Percentiles rank a stretch among this genome's conserved stretches.
Conservation (phyloP, 306 rosid genomes). For the Arachis hypogaea region DNA sequence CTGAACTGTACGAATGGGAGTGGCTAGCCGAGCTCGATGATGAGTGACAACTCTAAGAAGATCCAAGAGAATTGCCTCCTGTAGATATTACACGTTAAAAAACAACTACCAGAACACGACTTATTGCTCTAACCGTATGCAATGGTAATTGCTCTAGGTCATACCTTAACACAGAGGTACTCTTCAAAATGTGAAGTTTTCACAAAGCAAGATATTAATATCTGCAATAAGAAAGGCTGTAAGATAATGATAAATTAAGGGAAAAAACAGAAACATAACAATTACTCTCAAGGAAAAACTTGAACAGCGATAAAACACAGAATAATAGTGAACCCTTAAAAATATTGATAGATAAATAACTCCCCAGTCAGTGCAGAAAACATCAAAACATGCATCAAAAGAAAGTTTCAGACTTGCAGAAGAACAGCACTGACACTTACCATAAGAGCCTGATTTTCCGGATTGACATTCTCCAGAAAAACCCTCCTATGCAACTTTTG, state of each 20-base stretch:
- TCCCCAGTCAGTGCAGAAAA: constrained; percentile 32
- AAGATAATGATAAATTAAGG: constrained; percentile 32
- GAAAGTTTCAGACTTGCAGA: constrained; percentile 25
- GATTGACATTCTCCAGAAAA: constrained; percentile 71
- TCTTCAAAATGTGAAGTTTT: constrained; percentile 96
- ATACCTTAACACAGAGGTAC: constrained; percentile 93
- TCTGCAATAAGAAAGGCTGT: constrained; percentile 57
- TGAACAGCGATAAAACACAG: not conserved
- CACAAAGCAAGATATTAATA: constrained; percentile 94
- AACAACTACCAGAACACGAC: constrained; percentile 16
- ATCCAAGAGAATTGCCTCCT: constrained; percentile 96
- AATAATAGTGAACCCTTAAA: not conserved
- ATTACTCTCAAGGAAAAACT: constrained; percentile 8
- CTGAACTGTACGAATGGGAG: constrained; percentile 97
- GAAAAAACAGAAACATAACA: not conserved
- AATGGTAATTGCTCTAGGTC: constrained; percentile 8
- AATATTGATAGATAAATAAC: not conserved
- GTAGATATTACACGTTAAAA: constrained; percentile 36
- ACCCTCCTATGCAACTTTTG: constrained; percentile 97
- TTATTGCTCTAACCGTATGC: constrained; percentile 6
- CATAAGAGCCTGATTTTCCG: constrained; percentile 93
- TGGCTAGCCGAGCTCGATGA: constrained; percentile 92
- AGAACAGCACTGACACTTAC: constrained; percentile 45
- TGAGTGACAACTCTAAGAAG: constrained; percentile 94
- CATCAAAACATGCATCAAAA: not conserved